Conservation (phyloP, 2,329 filamentous ascomycete genomes). For the Alternaria novae-zelandiae region DNA sequence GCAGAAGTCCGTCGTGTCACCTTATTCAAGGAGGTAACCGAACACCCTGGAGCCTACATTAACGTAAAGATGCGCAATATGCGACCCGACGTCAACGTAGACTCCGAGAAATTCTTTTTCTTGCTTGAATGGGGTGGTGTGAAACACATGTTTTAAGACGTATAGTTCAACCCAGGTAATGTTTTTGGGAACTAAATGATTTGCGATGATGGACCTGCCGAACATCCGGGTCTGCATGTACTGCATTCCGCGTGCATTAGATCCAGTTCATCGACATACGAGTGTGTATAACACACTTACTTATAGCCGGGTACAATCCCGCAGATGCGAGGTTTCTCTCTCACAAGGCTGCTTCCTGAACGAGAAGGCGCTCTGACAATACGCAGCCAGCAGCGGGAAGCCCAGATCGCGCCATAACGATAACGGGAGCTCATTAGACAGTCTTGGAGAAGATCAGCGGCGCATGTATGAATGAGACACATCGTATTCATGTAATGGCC, state of each 20-base stretch:
- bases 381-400: background rate
- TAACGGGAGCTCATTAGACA: background rate
- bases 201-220: background rate
- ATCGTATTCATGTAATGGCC: background rate
- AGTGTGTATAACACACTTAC: background rate
- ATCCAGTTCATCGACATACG: background rate
- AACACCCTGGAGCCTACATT: background rate
- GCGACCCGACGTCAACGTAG: background rate
- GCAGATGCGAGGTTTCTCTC: background rate
- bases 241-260: background rate
- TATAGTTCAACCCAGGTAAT: background rate
- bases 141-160: background rate
- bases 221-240: background rate
- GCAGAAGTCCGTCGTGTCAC: background rate
- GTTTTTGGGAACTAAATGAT: background rate
- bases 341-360: background rate
- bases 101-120: accelerated
- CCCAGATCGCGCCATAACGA: background rate
- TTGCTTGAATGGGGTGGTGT: background rate
- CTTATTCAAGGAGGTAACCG: background rate
- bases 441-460: background rate
- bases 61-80: background rate
- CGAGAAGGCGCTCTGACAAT: background rate
- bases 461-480: background rate
- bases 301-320: background rate